Evolutionary conservation across 441 rosid genomes (phyloP), one percentile per base, ranked within the genome.

Genomic region (Hura crepitans): DNA sequence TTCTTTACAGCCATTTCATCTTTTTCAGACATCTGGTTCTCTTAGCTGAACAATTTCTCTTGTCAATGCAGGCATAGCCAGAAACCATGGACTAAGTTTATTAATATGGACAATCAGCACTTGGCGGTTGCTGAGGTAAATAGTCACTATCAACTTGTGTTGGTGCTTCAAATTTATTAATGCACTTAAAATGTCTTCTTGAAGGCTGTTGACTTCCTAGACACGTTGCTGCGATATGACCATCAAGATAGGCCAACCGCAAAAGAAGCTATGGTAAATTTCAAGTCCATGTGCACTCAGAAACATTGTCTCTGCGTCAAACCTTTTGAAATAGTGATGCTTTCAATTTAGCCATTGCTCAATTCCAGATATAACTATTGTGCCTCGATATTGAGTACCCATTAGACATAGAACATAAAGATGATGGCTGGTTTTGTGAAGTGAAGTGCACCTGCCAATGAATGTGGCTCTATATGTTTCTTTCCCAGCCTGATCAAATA

Each of bases 201-300:
- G 42, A 80, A 94, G 99, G 97, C 99, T 78, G 79, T 95, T 62
- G 97, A 95, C 78, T 95, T 95, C 80, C 90, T 92, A 33, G 99
- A 95, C 84, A 92, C 86, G 83, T 81, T 95, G 88, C 83, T 95
- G 77, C 86, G 86, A 68, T 95, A 95, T 86, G 99, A 95, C 82
- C 99, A 95, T 78, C 97, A 92, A 73, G 99, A 92, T 79, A 89
- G 99, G 85, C 97, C 91, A 54, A 92, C 97, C 56, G 99, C 99
- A 20, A 92, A 90, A 81, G 97, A 92, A 80, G 99, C 99, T 61
- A 95, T 95, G 99, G 99, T 92, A 81, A 72, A 61, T 63, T 27
- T 54, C 6, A 50, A 3, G 33, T 49, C 53, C 43, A 47, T 47
- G 8, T 47, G 46, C 25, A 11, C 53, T 5, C 43, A 28, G 58